Evolutionary conservation across 1,284 basidiomycete species (phyloP).

Genomic region (Ganoderma lingzhi): DNA sequence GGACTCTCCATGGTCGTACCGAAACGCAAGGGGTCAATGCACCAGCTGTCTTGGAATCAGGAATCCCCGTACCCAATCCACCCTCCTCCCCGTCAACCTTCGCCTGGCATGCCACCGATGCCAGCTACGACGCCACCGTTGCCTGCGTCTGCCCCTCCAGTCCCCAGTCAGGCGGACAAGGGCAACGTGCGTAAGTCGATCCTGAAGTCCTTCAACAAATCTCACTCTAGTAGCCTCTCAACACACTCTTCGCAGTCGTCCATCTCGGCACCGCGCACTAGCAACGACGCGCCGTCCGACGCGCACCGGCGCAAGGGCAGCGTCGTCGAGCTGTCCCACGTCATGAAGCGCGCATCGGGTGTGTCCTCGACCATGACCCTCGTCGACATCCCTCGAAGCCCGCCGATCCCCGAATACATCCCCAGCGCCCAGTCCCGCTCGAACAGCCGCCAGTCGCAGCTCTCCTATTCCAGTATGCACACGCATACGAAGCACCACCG

Average conservation of each 20-base stretch:
- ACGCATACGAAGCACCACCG: conserved; percentile 40
- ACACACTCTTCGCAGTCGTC: conserved; percentile 36
- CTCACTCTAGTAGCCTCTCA: conserved; percentile 45
- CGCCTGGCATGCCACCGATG: conserved; percentile 37
- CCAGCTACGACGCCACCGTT: conserved; percentile 35
- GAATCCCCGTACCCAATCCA: conserved; percentile 69
- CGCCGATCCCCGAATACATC: conserved; percentile 51
- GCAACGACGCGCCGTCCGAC: conserved; percentile 40
- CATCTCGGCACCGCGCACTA: conserved; percentile 40
- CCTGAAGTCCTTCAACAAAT: conserved; percentile 68
- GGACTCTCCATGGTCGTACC: conserved; percentile 27
- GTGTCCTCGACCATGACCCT: conserved; percentile 38
- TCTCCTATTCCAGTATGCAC: conserved; percentile 24
- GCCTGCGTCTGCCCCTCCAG: conserved; percentile 36
- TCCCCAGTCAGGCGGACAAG: conserved; percentile 33
- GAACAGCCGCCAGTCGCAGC: conserved; percentile 45
- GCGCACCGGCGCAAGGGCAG: conserved; percentile 48
- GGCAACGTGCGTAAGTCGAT: conserved; percentile 68
- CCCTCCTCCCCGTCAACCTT: conserved; percentile 32
- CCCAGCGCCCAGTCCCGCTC: conserved; percentile 37
- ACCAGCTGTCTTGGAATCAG: conserved; percentile 68
- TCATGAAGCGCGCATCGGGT: conserved; percentile 40
- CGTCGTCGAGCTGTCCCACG: conserved; percentile 44
- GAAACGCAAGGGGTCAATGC: conserved; percentile 42
- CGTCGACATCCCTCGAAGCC: conserved; percentile 51